A percentile compares a stretch with the other conserved stretches of the same genome.
phyloP scores from a whole-genome alignment of 1,139 yeast species.

The Yamadazyma atmosphaerica region DNA sequence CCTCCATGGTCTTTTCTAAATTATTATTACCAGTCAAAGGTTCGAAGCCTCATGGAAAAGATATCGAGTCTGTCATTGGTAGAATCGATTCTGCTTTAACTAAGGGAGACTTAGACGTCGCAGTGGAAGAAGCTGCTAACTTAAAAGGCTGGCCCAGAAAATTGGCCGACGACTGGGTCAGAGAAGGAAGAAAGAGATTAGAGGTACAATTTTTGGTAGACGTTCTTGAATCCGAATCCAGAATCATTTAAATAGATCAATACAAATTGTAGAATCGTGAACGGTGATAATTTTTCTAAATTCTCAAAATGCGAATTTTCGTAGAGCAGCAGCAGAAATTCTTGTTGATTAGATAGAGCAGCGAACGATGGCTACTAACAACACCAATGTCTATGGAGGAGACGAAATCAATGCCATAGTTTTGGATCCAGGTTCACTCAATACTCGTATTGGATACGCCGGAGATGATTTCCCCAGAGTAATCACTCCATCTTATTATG shows the following conservation, averaged over 20 bases:
- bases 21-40: constrained; percentile 69
- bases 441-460: constrained; percentile 87
- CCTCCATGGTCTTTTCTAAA: constrained; percentile 75
- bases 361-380: constrained; percentile 16
- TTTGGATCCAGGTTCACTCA: constrained; percentile 84
- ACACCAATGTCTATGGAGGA: constrained; percentile 42
- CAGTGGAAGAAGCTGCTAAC: constrained; percentile 88
- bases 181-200: constrained; percentile 82
- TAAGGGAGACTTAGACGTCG: constrained; percentile 78
- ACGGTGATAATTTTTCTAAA: too few species aligned
- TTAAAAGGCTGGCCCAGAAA: constrained; percentile 93
- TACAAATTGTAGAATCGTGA: neutral
- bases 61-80: constrained; percentile 85
- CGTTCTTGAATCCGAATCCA: constrained; percentile 60
- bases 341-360: too few species aligned
- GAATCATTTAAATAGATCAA: constrained; percentile 27
- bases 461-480: constrained; percentile 91
- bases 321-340: too few species aligned
- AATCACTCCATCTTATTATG: constrained; percentile 65
- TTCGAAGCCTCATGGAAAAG: constrained; percentile 62
- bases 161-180: constrained; percentile 89
- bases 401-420: constrained; percentile 92
- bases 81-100: constrained; percentile 77
- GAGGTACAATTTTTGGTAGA: constrained; percentile 82
- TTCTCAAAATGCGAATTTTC: neutral